Evolutionary conservation across 139 green algal species (phyloP), one percentile per base, ranked within the genome.

Genomic region (Micromonas pusilla): DNA sequence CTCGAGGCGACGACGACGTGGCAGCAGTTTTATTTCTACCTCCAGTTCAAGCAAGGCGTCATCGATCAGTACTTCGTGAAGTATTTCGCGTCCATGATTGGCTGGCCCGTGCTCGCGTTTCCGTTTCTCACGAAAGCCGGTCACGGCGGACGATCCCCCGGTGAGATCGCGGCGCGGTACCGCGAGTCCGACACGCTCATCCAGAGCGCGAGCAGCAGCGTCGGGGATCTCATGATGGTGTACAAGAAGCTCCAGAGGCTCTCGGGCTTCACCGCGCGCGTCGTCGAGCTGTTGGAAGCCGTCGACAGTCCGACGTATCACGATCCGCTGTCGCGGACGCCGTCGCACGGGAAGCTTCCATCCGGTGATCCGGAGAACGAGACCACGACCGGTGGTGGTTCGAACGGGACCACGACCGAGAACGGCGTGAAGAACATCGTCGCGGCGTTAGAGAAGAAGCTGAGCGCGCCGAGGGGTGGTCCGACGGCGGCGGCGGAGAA

Each of bases 241-340:
- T 98, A 98, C 88, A 97, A 98, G 85, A 89, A 95, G 33, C 83
- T 98, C 31, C 92, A 90, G 1, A 83, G 80, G 28, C 91, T 98
- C 70, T 90, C 93, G 54, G 91, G 88, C 2, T 89, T 96, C 86
- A 97, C 93, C 39, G 85, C 80, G 13, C 85, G 94, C 16, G 93
- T 98, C 2, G 82, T 88, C 20, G 94, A 98, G 87, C 90, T 98
- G 76, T 77, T 97, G 72, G 93, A 98, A 81, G 84, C 91, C 82
- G 87, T 93, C 26, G 39, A 71, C n/a, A n/a, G n/a, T n/a, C n/a
- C n/a, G n/a, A n/a, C n/a, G n/a, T n/a, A n/a, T n/a, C n/a, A n/a
- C n/a, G n/a, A n/a, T n/a, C n/a, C n/a, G n/a, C n/a, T n/a, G n/a
- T n/a, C n/a, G n/a, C n/a, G n/a, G n/a, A n/a, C n/a, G n/a, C n/a